These are phyloP conservation scores for Eremothecium gossypii DNA, from an alignment of 1,139 yeast genomes.

Conservation along the genomic window DNA sequence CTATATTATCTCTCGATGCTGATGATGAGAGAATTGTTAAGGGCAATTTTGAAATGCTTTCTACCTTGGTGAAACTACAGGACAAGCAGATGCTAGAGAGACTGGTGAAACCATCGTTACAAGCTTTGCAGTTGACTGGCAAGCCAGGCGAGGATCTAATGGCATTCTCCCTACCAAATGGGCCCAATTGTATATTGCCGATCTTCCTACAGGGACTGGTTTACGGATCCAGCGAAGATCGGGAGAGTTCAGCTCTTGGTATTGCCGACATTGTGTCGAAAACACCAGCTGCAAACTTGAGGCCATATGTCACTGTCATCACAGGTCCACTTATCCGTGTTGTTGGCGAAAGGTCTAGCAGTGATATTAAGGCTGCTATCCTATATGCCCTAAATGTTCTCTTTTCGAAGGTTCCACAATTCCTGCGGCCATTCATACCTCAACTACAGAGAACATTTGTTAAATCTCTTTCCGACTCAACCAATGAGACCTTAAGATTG, in stretches of 20 bases:
- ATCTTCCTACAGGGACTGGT: slow-evolving; percentile 89
- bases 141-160: slow-evolving; percentile 51
- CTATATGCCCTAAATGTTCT: slow-evolving; percentile 72
- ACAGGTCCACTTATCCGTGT: slow-evolving; percentile 98
- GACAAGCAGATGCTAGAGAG: slow-evolving; percentile 67
- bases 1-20: slow-evolving; percentile 69
- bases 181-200: slow-evolving; percentile 83
- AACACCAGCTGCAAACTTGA: slow-evolving; percentile 73
- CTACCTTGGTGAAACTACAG: slow-evolving; percentile 59
- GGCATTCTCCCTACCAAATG: slow-evolving; percentile 70
- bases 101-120: slow-evolving; percentile 69
- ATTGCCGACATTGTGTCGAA: slow-evolving; percentile 82
- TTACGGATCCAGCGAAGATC: slow-evolving; percentile 81
- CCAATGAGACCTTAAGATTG: slow-evolving; percentile 60
- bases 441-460: slow-evolving; percentile 96
- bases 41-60: slow-evolving; percentile 60
- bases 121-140: slow-evolving; percentile 62
- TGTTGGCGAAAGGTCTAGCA: slow-evolving; percentile 86
- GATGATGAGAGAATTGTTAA: slow-evolving; percentile 52
- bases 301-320: slow-evolving; percentile 83
- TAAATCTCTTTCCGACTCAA: slow-evolving; percentile 72
- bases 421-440: slow-evolving; percentile 91
- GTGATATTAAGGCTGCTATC: slow-evolving; percentile 89
- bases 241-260: slow-evolving; percentile 80
- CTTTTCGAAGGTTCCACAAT: slow-evolving; percentile 77